Conservation (phyloP, 148 eudicot species). For the Gaultheria prostrata region DNA sequence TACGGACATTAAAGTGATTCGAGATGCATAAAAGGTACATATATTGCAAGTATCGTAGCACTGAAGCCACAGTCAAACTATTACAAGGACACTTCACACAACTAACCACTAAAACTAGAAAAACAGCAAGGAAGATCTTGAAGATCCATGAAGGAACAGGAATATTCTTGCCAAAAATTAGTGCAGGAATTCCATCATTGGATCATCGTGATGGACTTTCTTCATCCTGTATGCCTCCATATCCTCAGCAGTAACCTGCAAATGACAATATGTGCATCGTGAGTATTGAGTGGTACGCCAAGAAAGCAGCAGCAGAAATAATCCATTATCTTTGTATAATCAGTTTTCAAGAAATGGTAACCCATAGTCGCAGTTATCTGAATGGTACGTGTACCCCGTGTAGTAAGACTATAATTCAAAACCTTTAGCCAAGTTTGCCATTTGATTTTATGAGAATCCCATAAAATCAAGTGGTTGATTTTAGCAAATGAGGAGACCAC, state of each 20-base stretch:
- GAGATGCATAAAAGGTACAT: not conserved
- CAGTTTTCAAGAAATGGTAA: not conserved
- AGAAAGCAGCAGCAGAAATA: not conserved
- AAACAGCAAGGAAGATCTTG: not conserved
- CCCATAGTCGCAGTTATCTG: no score
- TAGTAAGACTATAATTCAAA: no score
- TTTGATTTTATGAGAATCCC: no score
- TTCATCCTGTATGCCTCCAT: conserved; percentile 95
- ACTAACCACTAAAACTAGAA: not conserved
- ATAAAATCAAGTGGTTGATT: no score
- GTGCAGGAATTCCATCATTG: conserved; percentile 76
- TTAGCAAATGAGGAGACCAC: no score
- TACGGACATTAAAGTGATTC: not conserved
- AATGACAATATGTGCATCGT: not conserved
- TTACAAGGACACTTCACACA: not conserved
- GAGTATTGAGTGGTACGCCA: not conserved
- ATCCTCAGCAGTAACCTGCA: conserved; percentile 70
- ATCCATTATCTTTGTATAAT: not conserved
- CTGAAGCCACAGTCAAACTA: not conserved
- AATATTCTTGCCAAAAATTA: conserved; percentile 18
- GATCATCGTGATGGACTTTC: conserved; percentile 77
- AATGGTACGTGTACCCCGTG: no score
- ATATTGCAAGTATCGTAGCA: not conserved
- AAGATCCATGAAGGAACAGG: not conserved
- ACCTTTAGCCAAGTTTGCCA: no score